These are phyloP conservation scores for Fistulinella cinereoalba DNA, from an alignment of 1,284 basidiomycete genomes.

Conservation along the genomic window DNA sequence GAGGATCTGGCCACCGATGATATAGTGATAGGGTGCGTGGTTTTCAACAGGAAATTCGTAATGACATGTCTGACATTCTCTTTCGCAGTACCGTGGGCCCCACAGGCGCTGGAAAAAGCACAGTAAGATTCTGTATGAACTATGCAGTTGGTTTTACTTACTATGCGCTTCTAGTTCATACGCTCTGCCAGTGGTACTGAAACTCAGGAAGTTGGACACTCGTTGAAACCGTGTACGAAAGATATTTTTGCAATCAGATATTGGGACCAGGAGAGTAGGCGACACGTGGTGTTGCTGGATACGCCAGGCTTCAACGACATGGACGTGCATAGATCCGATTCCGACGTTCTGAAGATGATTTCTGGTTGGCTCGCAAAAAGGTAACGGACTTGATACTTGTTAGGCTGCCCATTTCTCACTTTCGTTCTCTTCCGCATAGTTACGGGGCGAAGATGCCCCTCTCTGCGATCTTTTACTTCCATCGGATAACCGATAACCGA, in stretches of 20 bases:
- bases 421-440: slow-evolving; percentile 22
- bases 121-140: slow-evolving; percentile 9
- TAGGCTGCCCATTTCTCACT: background rate
- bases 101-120: slow-evolving; percentile 24
- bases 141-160: background rate
- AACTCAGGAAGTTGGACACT: slow-evolving; percentile 9
- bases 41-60: no score
- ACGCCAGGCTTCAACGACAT: slow-evolving; percentile 21
- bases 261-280: slow-evolving; percentile 1
- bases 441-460: slow-evolving; percentile 28
- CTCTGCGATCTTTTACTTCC: slow-evolving; percentile 48
- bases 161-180: slow-evolving; percentile 24
- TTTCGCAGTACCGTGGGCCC: slow-evolving; percentile 23
- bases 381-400: slow-evolving; percentile 1
- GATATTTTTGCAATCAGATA: slow-evolving; percentile 11
- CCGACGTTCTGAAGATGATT: slow-evolving; percentile 23
- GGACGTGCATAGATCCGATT: slow-evolving; percentile 16
- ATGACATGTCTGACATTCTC: background rate
- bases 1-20: slow-evolving; percentile 9
- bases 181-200: slow-evolving; percentile 13
- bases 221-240: slow-evolving; percentile 16
- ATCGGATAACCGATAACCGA: slow-evolving; percentile 46
- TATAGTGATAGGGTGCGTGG: slow-evolving; percentile 23
- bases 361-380: slow-evolving; percentile 23
- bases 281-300: slow-evolving; percentile 18